Evolutionary conservation across 306 rosid species (phyloP).

Genomic region (Quercus berberidifolia): DNA sequence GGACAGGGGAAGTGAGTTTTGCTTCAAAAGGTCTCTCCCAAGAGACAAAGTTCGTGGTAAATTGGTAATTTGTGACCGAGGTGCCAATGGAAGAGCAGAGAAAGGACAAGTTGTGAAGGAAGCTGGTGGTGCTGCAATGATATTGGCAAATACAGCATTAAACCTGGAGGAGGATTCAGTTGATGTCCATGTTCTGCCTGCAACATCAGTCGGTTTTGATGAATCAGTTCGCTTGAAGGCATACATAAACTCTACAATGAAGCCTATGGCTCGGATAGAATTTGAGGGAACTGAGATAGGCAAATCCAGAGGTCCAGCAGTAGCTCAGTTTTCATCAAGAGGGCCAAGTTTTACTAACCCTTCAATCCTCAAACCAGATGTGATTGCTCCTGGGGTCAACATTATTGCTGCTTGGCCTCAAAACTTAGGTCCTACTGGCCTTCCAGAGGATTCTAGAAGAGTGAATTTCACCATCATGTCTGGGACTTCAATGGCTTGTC

Average conservation of each 20-base stretch:
- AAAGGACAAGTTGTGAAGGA: slow-evolving; percentile 88
- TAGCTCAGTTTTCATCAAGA: slow-evolving; percentile 82
- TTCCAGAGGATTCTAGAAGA: slow-evolving; percentile 77
- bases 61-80: slow-evolving; percentile 87
- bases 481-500: slow-evolving; percentile 95
- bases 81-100: slow-evolving; percentile 81
- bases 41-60: slow-evolving; percentile 66
- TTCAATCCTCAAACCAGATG: slow-evolving; percentile 91
- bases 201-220: slow-evolving; percentile 78
- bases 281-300: slow-evolving; percentile 81
- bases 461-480: slow-evolving; percentile 89
- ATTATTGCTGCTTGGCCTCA: slow-evolving; percentile 99
- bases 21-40: slow-evolving; percentile 78
- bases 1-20: slow-evolving; percentile 53
- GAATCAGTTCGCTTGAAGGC: slow-evolving; percentile 61
- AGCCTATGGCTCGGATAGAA: slow-evolving; percentile 56
- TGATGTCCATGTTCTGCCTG: slow-evolving; percentile 92
- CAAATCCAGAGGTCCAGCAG: slow-evolving; percentile 67
- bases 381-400: slow-evolving; percentile 94
- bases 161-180: slow-evolving; percentile 85
- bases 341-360: slow-evolving; percentile 86
- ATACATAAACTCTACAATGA: slow-evolving; percentile 64
- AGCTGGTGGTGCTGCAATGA: slow-evolving; percentile 90
- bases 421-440: slow-evolving; percentile 80
- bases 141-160: slow-evolving; percentile 70